Evolutionary conservation across 2,329 filamentous ascomycete genomes (phyloP).

Genomic region (Botrytis elliptica): DNA sequence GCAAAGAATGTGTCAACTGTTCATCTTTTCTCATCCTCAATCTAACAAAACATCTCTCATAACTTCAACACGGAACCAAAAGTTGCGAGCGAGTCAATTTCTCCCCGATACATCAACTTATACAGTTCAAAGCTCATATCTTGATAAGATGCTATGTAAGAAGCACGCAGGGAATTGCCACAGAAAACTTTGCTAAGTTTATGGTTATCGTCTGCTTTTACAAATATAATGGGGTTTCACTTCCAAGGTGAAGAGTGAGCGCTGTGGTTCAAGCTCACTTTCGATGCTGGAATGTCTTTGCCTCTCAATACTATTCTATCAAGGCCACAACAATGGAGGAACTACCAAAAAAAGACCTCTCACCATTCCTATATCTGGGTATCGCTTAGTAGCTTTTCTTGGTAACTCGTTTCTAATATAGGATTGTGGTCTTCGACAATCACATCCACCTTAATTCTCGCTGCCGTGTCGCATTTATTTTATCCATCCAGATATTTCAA

Average conservation of each 20-base stretch:
- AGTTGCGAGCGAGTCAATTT: neutral
- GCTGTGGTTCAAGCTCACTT: neutral
- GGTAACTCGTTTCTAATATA: neutral
- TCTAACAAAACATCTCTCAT: rapidly evolving
- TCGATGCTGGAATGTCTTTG: rapidly evolving
- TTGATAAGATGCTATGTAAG: neutral
- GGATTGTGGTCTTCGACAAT: neutral
- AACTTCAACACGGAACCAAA: neutral
- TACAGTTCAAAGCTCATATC: neutral
- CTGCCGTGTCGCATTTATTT: neutral
- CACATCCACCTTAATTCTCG: neutral
- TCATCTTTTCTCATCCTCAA: neutral
- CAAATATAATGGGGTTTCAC: neutral
- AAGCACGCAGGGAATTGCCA: rapidly evolving
- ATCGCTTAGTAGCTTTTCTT: neutral
- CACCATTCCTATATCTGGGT: neutral
- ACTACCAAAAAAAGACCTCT: neutral
- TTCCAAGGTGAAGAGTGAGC: neutral
- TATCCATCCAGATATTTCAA: neutral
- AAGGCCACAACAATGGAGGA: neutral
- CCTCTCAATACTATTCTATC: too few species aligned
- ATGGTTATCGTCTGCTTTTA: neutral
- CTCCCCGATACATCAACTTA: neutral
- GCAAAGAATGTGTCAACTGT: neutral
- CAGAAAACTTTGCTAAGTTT: too few species aligned